Evolutionary conservation across 108 stramenopile species (phyloP).

Genomic region (Discostella pseudostelligera): DNA sequence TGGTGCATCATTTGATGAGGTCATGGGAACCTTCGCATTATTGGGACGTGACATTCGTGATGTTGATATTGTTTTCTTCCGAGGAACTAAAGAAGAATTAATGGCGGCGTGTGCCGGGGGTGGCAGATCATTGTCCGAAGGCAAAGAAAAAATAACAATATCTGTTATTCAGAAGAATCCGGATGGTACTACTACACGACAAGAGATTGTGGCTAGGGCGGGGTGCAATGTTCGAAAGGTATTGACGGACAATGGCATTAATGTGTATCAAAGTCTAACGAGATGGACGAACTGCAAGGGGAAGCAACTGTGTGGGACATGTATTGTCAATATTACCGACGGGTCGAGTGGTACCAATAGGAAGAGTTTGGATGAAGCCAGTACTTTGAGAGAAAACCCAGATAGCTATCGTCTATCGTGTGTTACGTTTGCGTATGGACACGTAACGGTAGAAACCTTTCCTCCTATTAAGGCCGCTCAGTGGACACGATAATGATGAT

Average conservation of each 20-base stretch:
- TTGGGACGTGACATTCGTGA: slow-evolving; percentile 60
- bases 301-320: slow-evolving; percentile 95
- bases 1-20: slow-evolving; percentile 85
- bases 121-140: not conserved
- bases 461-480: slow-evolving; percentile 87
- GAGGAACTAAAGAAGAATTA: slow-evolving; percentile 86
- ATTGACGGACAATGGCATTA: slow-evolving; percentile 86
- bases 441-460: slow-evolving; percentile 85
- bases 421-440: slow-evolving; percentile 91
- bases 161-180: slow-evolving; percentile 80
- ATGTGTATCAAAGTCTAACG: slow-evolving; percentile 92
- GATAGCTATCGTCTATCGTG: slow-evolving; percentile 87
- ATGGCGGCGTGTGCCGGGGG: slow-evolving; percentile 56
- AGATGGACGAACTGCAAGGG: slow-evolving; percentile 96
- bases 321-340: slow-evolving; percentile 88
- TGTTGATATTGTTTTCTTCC: slow-evolving; percentile 88
- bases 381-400: slow-evolving; percentile 90
- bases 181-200: slow-evolving; percentile 33
- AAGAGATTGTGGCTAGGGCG: slow-evolving; percentile 45
- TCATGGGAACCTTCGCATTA: slow-evolving; percentile 80
- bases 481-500: slow-evolving; percentile 78
- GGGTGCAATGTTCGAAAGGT: slow-evolving; percentile 83
- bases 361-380: slow-evolving; percentile 88
- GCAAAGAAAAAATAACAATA: slow-evolving; percentile 58
- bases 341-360: slow-evolving; percentile 73